These are phyloP conservation scores for Boletus huronensis DNA, from an alignment of 768 basidiomycete species.

Conservation along the genomic window DNA sequence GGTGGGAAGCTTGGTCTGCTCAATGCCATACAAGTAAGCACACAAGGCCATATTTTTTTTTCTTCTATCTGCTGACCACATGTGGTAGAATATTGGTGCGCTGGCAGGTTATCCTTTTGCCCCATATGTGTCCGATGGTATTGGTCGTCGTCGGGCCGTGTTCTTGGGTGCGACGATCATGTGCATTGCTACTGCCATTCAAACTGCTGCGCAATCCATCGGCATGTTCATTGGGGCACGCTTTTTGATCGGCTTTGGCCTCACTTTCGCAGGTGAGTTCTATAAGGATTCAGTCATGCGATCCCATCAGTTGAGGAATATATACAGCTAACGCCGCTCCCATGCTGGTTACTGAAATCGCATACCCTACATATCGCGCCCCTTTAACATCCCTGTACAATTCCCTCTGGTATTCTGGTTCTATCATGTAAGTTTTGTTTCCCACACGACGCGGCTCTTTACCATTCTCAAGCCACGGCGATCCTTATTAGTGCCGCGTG, in stretches of 20 bases:
- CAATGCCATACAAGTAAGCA: constrained; percentile 65
- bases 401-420: constrained; percentile 83
- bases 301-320: background rate
- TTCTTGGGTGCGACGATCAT: constrained; percentile 71
- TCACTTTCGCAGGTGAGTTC: constrained; percentile 59
- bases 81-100: constrained; percentile 59
- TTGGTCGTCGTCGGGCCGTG: constrained; percentile 65
- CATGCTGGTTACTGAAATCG: constrained; percentile 80
- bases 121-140: constrained; percentile 66
- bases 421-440: constrained; percentile 56
- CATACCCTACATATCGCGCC: constrained; percentile 80
- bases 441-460: no score
- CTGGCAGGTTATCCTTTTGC: constrained; percentile 68
- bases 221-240: constrained; percentile 82
- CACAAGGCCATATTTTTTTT: background rate
- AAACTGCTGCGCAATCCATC: constrained; percentile 67
- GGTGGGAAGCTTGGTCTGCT: constrained; percentile 61
- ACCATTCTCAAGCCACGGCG: background rate
- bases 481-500: constrained; percentile 59
- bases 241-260: constrained; percentile 74
- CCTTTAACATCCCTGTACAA: constrained; percentile 77
- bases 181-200: constrained; percentile 63
- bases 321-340: constrained; percentile 66
- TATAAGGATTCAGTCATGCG: background rate
- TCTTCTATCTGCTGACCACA: background rate